Percentiles rank a stretch among this genome's conserved stretches.
These are phyloP conservation scores for Crithidia brevicula DNA, from an alignment of 208 protist species.

Conservation along the genomic window DNA sequence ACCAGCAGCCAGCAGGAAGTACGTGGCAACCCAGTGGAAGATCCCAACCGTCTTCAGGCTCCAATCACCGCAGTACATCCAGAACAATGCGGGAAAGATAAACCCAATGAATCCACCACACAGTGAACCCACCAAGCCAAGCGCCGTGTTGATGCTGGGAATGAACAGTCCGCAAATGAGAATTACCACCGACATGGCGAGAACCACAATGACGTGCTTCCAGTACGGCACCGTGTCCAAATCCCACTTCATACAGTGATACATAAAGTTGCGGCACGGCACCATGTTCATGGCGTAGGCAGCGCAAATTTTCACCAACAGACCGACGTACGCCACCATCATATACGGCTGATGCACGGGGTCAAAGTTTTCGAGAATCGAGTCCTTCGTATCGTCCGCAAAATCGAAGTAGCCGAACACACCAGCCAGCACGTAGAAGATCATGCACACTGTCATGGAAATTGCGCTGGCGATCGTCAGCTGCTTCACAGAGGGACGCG, in stretches of 20 bases:
- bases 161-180: conserved; percentile 72
- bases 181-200: conserved; percentile 32
- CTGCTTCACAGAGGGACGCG: conserved; percentile 33
- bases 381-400: conserved; percentile 43
- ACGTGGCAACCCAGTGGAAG: conserved; percentile 47
- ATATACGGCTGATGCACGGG: conserved; percentile 63
- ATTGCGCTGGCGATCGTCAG: conserved; percentile 55
- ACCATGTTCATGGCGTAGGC: conserved; percentile 73
- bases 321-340: conserved; percentile 71
- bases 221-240: conserved; percentile 68
- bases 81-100: conserved; percentile 75
- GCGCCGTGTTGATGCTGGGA: conserved; percentile 70
- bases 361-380: conserved; percentile 66
- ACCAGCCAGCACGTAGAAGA: conserved; percentile 37
- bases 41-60: conserved; percentile 49
- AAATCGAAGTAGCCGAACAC: conserved; percentile 89
- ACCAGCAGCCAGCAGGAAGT: conserved; percentile 52
- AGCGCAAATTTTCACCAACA: conserved; percentile 71
- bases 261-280: conserved; percentile 58
- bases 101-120: conserved; percentile 72
- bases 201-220: conserved; percentile 53
- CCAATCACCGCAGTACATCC: conserved; percentile 76
- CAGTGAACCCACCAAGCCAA: conserved; percentile 65
- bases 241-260: conserved; percentile 60
- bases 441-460: conserved; percentile 55